Evolutionary conservation across 2,329 filamentous ascomycete species (phyloP).

Genomic region (Cryphonectria radicalis): DNA sequence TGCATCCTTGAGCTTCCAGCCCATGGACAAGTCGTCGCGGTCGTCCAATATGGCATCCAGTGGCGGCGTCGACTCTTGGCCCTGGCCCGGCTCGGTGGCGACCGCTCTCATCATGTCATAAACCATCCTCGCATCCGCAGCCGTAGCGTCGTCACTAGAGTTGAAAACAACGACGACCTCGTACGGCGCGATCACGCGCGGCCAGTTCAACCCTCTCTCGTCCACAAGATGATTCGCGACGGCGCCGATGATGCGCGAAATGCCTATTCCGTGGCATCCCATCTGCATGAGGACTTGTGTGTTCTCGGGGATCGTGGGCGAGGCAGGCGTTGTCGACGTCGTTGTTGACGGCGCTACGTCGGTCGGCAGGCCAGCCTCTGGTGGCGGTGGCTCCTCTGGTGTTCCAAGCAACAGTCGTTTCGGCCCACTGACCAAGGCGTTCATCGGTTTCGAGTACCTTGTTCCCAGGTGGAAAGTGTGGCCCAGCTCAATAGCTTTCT

Average conservation of each 20-base stretch:
- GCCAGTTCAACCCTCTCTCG: constrained; percentile 81
- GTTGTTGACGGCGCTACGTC: not conserved
- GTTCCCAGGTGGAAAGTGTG: constrained; percentile 95
- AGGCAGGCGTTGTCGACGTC: constrained; percentile 28
- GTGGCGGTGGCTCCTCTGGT: not conserved
- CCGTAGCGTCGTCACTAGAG: constrained; percentile 43
- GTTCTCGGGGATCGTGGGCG: constrained; percentile 33
- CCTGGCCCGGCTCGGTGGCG: not conserved
- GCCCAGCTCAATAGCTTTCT: constrained; percentile 83
- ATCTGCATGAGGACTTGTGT: constrained; percentile 71
- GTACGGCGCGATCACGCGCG: constrained; percentile 82
- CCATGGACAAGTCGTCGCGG: constrained; percentile 61
- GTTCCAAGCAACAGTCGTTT: constrained; percentile 31
- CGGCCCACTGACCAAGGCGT: constrained; percentile 61
- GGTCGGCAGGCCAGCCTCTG: not conserved
- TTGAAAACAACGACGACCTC: constrained; percentile 69
- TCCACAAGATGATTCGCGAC: constrained; percentile 79
- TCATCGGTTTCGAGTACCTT: constrained; percentile 78
- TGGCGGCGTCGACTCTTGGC: constrained; percentile 9
- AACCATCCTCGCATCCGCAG: constrained; percentile 57
- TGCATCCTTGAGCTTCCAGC: constrained; percentile 89
- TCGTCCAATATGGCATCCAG: constrained; percentile 79
- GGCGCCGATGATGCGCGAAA: constrained; percentile 87
- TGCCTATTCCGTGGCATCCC: constrained; percentile 95
- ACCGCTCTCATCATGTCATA: constrained; percentile 61